phyloP scores from a whole-genome alignment of 371 early-diverging fungal genomes.

The Syncephalastrum sp. region DNA sequence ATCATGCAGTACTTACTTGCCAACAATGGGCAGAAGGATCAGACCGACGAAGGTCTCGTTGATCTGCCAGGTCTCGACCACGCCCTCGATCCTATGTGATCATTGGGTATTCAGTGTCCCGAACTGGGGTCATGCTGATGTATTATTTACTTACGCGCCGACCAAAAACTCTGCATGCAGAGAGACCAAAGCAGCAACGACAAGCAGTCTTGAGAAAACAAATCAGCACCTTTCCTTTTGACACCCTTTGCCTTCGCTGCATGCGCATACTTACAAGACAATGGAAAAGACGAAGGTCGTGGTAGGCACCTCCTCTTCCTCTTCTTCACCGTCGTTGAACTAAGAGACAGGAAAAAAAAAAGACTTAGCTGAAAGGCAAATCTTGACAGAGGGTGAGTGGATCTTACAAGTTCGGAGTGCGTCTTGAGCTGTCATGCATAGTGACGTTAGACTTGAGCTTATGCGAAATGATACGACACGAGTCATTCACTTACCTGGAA shows the following conservation, averaged over 20 bases:
- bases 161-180: slow-evolving; percentile 83
- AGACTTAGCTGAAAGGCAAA: not conserved
- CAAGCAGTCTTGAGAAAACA: slow-evolving; percentile 31
- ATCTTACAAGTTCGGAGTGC: slow-evolving; percentile 59
- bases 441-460: slow-evolving; percentile 20
- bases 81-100: slow-evolving; percentile 68
- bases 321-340: slow-evolving; percentile 46
- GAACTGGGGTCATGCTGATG: no score
- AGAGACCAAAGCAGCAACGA: slow-evolving; percentile 62
- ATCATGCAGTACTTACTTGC: slow-evolving; percentile 39
- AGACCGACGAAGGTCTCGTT: slow-evolving; percentile 84
- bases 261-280: slow-evolving; percentile 19
- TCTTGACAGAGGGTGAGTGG: not conserved
- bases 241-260: not conserved
- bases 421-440: slow-evolving; percentile 54
- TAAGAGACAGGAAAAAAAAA: slow-evolving; percentile 7
- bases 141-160: slow-evolving; percentile 37
- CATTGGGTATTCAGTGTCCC: no score
- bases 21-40: slow-evolving; percentile 84
- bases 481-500: slow-evolving; percentile 57
- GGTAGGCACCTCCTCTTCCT: slow-evolving; percentile 48
- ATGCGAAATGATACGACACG: not conserved
- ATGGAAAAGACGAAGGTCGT: slow-evolving; percentile 50
- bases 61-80: slow-evolving; percentile 61
- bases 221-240: not conserved